These are phyloP conservation scores for Pyrenula massariospora DNA, from an alignment of 495 filamentous ascomycete species.

Conservation along the genomic window DNA sequence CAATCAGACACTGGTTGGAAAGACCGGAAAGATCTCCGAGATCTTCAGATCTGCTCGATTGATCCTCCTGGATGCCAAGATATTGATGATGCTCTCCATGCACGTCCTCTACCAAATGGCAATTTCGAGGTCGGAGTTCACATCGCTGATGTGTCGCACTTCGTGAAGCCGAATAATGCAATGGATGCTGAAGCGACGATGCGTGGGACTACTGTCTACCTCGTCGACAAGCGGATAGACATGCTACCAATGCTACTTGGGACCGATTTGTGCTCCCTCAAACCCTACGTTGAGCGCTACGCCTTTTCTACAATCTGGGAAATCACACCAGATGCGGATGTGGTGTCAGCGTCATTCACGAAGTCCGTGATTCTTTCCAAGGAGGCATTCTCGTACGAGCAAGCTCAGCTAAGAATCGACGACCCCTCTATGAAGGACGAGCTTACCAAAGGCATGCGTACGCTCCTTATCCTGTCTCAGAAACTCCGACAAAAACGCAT, in stretches of 20 bases:
- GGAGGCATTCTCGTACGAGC: conserved; percentile 95
- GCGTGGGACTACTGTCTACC: conserved; percentile 90
- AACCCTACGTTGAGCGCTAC: conserved; percentile 94
- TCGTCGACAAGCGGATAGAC: conserved; percentile 98
- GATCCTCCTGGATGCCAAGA: conserved; percentile 94
- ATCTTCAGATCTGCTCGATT: conserved; percentile 89
- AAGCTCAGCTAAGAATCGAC: conserved; percentile 87
- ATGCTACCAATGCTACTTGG: conserved; percentile 95
- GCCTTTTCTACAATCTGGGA: conserved; percentile 96
- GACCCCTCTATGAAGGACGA: conserved; percentile 76
- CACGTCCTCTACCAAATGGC: conserved; percentile 72
- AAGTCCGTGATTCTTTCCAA: conserved; percentile 98
- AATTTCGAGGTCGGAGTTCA: conserved; percentile 98
- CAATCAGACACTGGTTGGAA: conserved; percentile 75
- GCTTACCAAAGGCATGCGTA: conserved; percentile 81
- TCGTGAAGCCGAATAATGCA: conserved; percentile 91
- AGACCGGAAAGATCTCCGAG: conserved; percentile 69
- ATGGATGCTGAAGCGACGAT: conserved; percentile 94
- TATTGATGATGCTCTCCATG: conserved; percentile 95
- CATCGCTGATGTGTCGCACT: conserved; percentile 96
- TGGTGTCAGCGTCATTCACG: conserved; percentile 71
- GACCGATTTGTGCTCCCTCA: conserved; percentile 91
- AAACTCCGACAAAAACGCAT: conserved; percentile 92
- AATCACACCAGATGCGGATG: conserved; percentile 70
- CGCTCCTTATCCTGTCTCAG: conserved; percentile 77